Evolutionary conservation across 768 basidiomycete species (phyloP), one percentile per base, ranked within the genome.

Genomic region (Mycena filopes): DNA sequence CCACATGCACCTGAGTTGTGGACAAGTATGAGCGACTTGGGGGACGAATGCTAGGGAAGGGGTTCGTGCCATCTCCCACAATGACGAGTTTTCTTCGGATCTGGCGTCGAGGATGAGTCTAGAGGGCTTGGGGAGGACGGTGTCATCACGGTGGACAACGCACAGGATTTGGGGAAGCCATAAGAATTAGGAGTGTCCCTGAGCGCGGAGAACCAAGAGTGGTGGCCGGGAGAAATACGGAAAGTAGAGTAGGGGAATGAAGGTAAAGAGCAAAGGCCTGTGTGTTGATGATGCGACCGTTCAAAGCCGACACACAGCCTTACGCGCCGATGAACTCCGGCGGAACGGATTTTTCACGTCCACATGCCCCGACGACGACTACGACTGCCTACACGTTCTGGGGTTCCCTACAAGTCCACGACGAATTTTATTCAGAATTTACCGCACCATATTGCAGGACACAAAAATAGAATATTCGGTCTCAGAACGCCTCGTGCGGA

Each of bases 1-100:
- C 98, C 97, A 73, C 96, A 98, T 67, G 97, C 97, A 82, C 93
- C 92, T 93, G 72, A 66, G 25, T 43, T 41, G 60, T 68, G 55
- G 36, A 48, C 51, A 60, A 36, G 67, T 69, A 56, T 66, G 70
- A 78, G 76, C 61, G 62, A 59, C 36, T 41, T 59, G 53, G 55
- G 40, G 47, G 48, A 60, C 46, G 65, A 50, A 65, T n/a, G n/a
- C n/a, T n/a, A 60, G 49, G 59, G 38, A 61, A 70, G 45, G 49
- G 66, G 60, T 71, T 84, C 89, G 76, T 83, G 83, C 97, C 97
- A 80, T 99, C 97, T 71, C 97, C 97, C 67, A 98, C 96, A 75
- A 96, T 95, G 79, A 97, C 96, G 63, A 98, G 84, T 82, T 98
- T 98, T 73, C 96, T 87, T 72, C 95, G 89, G 78, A 98, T 93